These are phyloP conservation scores for Sclerotinia glacialis DNA, from an alignment of 2,329 filamentous ascomycete genomes.

Conservation along the genomic window DNA sequence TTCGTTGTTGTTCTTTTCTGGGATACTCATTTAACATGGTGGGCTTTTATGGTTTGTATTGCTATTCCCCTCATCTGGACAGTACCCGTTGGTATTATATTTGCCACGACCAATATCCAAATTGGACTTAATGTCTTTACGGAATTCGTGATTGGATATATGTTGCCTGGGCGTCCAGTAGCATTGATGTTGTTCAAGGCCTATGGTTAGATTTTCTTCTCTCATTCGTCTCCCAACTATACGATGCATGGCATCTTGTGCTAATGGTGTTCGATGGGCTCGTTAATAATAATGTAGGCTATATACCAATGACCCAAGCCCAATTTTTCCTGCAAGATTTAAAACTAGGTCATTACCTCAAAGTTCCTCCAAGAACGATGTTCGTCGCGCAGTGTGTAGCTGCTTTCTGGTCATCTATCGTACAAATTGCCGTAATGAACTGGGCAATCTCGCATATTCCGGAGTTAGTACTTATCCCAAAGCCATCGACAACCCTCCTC, in stretches of 20 bases:
- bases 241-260: not conserved
- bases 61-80: conserved; percentile 37
- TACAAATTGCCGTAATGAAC: conserved; percentile 64
- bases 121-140: conserved; percentile 50
- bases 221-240: not conserved
- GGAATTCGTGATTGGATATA: conserved; percentile 50
- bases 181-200: conserved; percentile 34
- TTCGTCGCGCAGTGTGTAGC: conserved; percentile 63
- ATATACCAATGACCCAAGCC: conserved; percentile 48
- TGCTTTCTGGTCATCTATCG: conserved; percentile 48
- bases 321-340: conserved; percentile 50
- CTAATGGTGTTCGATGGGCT: no score
- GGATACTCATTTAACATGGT: conserved; percentile 38
- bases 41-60: conserved; percentile 39
- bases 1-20: conserved; percentile 29
- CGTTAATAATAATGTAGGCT: conserved; percentile 27
- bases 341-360: conserved; percentile 54
- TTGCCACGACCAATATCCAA: conserved; percentile 50
- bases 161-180: conserved; percentile 57
- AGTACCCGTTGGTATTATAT: conserved; percentile 43
- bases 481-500: no score
- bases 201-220: conserved; percentile 34
- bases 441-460: conserved; percentile 59
- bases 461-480: conserved; percentile 33
- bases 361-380: conserved; percentile 45